phyloP scores from a whole-genome alignment of 331 rosid species.

The Rosa hybrid region DNA sequence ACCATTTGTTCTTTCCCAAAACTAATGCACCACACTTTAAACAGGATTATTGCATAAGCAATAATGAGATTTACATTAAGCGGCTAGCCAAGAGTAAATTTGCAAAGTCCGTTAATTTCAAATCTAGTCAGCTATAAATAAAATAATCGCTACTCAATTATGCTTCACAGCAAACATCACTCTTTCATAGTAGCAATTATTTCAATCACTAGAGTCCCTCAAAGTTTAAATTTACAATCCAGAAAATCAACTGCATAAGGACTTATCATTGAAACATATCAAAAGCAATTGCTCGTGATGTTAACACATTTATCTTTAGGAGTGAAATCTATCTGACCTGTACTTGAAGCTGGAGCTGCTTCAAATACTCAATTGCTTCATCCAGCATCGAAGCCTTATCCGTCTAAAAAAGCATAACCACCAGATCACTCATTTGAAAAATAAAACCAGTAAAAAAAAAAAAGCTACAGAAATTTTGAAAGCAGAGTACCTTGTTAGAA shows the following conservation, averaged over 20 bases:
- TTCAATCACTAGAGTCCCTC: background rate
- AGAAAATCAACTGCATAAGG: background rate
- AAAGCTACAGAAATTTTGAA: background rate
- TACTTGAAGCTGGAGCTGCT: slow-evolving; percentile 98
- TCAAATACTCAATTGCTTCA: slow-evolving; percentile 90
- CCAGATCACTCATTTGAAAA: slow-evolving; percentile 1
- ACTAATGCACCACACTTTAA: slow-evolving; percentile 4
- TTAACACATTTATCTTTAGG: background rate
- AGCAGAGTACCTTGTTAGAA: slow-evolving; percentile 74
- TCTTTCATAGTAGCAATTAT: background rate
- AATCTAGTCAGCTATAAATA: background rate
- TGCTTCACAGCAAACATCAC: background rate
- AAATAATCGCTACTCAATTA: background rate
- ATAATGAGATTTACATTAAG: background rate
- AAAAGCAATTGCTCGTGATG: background rate
- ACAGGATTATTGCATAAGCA: background rate
- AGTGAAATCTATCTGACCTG: slow-evolving; percentile 58
- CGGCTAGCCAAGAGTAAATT: background rate
- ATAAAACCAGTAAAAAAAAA: background rate
- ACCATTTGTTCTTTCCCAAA: background rate
- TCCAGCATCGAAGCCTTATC: slow-evolving; percentile 99
- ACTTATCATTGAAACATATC: background rate
- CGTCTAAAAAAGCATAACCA: slow-evolving; percentile 52
- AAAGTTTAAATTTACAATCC: background rate
- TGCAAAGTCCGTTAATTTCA: background rate